Percentiles rank a stretch among this genome's conserved stretches.
These are phyloP conservation scores for Deinandra increscens DNA, from an alignment of 129 eudicot genomes.

Conservation along the genomic window DNA sequence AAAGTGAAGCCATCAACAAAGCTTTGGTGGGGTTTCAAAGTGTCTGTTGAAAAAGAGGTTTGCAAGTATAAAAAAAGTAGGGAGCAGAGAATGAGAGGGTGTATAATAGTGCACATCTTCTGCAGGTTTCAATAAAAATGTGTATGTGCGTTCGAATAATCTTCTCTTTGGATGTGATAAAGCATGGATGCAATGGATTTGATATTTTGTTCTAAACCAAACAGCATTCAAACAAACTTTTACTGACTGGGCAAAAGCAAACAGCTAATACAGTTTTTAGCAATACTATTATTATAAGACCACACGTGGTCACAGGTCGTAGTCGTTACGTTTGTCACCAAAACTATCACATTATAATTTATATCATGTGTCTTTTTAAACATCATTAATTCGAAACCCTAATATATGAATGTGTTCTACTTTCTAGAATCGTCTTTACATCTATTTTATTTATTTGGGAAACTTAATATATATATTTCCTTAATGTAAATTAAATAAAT, in stretches of 20 bases:
- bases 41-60: conserved; percentile 18
- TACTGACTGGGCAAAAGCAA: conserved; percentile 5
- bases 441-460: no score
- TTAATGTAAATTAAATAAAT: no score
- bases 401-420: no score
- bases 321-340: no score
- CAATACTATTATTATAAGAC: neutral
- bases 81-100: conserved; percentile 11
- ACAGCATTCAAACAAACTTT: conserved; percentile 21
- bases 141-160: conserved; percentile 4
- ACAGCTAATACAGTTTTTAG: neutral
- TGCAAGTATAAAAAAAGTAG: conserved; percentile 10
- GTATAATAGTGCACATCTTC: conserved; percentile 20
- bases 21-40: conserved; percentile 24
- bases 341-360: no score
- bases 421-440: no score
- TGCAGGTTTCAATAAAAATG: conserved; percentile 4
- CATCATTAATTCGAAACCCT: no score
- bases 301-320: no score
- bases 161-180: conserved; percentile 15
- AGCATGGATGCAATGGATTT: neutral
- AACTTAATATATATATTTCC: no score
- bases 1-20: conserved; percentile 42
- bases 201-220: conserved; percentile 16
- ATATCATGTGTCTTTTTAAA: no score